Evolutionary conservation across 305 asterid species (phyloP), one percentile per base, ranked within the genome.

Genomic region (Withania somnifera): DNA sequence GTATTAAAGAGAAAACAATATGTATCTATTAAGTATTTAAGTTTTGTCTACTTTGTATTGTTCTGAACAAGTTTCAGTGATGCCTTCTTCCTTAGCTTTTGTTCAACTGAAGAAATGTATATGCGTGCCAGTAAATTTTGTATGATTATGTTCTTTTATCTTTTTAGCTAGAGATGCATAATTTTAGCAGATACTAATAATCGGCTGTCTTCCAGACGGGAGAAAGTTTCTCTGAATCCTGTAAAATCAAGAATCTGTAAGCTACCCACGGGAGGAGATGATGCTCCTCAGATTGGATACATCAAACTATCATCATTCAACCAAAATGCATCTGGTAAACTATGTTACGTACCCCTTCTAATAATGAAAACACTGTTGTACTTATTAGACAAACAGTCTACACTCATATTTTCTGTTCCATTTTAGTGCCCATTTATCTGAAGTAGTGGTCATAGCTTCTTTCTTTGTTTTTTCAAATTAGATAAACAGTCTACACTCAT

Each of bases 241-340:
- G 99, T 96, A 88, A 96, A 92, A 91, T 93, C 99, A 19, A 90
- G 90, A 84, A 84, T 96, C 87, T 96, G 99, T 91, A 87, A 87
- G 87, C 78, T 88, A 81, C 85, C 95, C 76, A 90, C 93, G 40
- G 77, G 78, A 47, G 97, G 91, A 71, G 87, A 89, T 51, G 93
- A 92, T 79, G 91, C 91, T 76, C 89, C 91, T 80, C 89, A 84
- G 86, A 83, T 96, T 81, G 99, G 99, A 87, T 96, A 96, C 82
- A 94, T 96, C 87, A 96, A 96, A 87, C 87, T 96, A 80, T 90
- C 97, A 66, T 88, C 98, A 83, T 96, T 96, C 95, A 96, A 89
- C 87, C 97, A 94, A 90, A 96, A 96, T 83, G 97, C 98, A 67
- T 94, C 99, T 73, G 98, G 99, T 96, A 92, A 58, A 22, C n/a